phyloP scores from a whole-genome alignment of 768 basidiomycete species.

The Suillus bovinus region DNA sequence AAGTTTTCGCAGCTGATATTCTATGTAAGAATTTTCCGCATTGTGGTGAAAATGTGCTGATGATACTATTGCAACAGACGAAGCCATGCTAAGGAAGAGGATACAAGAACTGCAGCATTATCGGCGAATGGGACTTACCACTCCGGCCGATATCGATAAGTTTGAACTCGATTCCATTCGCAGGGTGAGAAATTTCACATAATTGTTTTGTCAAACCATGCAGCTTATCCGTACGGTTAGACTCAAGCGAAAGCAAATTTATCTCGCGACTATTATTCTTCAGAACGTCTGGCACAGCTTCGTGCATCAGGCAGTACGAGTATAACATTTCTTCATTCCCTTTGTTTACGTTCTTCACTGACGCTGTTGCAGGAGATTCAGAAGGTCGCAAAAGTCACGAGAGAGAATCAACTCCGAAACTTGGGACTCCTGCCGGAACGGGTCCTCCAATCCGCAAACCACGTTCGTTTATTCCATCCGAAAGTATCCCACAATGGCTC shows the following conservation, averaged over 20 bases:
- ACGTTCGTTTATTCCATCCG: conserved; percentile 32
- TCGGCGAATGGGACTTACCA: conserved; percentile 81
- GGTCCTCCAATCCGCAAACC: conserved; percentile 43
- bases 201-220: not conserved
- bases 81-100: conserved; percentile 80
- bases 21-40: conserved; percentile 63
- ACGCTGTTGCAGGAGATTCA: conserved; percentile 40
- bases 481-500: not conserved
- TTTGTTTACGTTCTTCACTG: not conserved
- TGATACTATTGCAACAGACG: conserved; percentile 53
- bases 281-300: conserved; percentile 51
- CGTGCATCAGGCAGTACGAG: conserved; percentile 48
- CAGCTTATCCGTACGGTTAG: conserved; percentile 34
- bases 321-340: conserved; percentile 41
- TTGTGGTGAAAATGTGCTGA: not conserved
- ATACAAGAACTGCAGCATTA: conserved; percentile 93
- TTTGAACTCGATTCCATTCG: conserved; percentile 77
- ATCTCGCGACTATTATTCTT: conserved; percentile 55
- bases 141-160: conserved; percentile 86
- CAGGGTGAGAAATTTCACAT: conserved; percentile 49
- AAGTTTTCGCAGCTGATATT: conserved; percentile 83
- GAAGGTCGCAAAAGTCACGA: conserved; percentile 62
- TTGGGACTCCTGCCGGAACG: conserved; percentile 36
- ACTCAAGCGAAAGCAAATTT: conserved; percentile 60
- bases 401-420: conserved; percentile 58